Percentiles rank a stretch among this genome's conserved stretches.
These are phyloP conservation scores for Delphinella strobiligena DNA, from an alignment of 2,329 filamentous ascomycete genomes.

Conservation along the genomic window DNA sequence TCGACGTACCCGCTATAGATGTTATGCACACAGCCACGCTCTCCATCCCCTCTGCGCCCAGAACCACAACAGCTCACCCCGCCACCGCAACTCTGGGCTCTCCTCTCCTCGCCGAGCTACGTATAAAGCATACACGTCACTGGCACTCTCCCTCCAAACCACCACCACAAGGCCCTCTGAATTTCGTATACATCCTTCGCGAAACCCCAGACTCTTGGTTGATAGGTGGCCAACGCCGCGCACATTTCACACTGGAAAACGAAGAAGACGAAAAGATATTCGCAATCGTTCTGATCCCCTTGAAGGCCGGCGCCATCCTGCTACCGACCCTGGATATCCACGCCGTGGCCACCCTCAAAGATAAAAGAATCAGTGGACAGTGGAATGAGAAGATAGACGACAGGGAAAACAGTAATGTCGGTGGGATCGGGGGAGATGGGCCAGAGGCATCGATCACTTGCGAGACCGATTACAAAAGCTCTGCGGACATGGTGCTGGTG, in stretches of 20 bases:
- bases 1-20: conserved; percentile 74
- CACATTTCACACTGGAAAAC: conserved; percentile 51
- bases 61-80: conserved; percentile 14
- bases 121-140: conserved; percentile 42
- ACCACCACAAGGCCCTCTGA: conserved; percentile 22
- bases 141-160: conserved; percentile 29
- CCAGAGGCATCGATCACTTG: conserved; percentile 35
- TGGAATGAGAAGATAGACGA: conserved; percentile 14
- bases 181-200: conserved; percentile 75
- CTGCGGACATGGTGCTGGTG: conserved; percentile 66
- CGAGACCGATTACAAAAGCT: conserved; percentile 70
- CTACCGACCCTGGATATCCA: conserved; percentile 71
- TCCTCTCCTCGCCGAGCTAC: conserved; percentile 50
- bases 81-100: conserved; percentile 49
- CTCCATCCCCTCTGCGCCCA: conserved; percentile 28
- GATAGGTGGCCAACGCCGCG: conserved; percentile 67
- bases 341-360: conserved; percentile 35
- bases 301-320: conserved; percentile 65
- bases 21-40: conserved; percentile 73
- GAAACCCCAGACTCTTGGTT: conserved; percentile 67
- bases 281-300: conserved; percentile 64
- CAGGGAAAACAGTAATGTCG: no score
- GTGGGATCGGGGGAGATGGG: no score
- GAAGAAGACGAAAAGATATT: conserved; percentile 31
- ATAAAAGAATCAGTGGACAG: conserved; percentile 20